phyloP scores from a whole-genome alignment of 2,329 filamentous ascomycete genomes.

The Thermomyces lanuginosus region DNA sequence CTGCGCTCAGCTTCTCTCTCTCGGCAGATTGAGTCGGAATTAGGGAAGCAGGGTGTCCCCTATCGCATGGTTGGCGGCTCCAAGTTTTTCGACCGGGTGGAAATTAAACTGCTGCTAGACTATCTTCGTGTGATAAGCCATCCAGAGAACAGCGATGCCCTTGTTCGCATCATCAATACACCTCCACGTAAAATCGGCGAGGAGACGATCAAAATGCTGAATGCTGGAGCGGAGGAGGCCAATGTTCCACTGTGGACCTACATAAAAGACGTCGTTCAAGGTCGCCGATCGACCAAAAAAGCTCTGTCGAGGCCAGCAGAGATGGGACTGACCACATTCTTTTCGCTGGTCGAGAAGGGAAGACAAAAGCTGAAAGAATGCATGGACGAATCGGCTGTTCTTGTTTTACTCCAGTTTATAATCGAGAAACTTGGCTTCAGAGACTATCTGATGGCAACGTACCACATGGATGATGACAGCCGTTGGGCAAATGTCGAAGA shows the following conservation, averaged over 20 bases:
- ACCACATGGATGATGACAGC: conserved; percentile 58
- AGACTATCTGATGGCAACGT: conserved; percentile 53
- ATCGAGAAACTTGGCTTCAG: conserved; percentile 54
- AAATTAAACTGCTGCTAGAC: conserved; percentile 75
- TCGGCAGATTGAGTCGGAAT: conserved; percentile 64
- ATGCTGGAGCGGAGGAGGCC: conserved; percentile 58
- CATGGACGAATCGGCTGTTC: conserved; percentile 23
- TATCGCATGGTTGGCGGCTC: conserved; percentile 87
- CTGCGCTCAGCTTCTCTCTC: conserved; percentile 74
- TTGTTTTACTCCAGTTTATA: conserved; percentile 39
- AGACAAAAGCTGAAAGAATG: conserved; percentile 37
- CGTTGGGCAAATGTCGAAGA: conserved; percentile 84
- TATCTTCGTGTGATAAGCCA: conserved; percentile 76
- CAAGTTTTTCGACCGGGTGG: conserved; percentile 79
- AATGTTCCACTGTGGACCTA: conserved; percentile 60
- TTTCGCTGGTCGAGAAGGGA: conserved; percentile 43
- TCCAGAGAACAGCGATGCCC: conserved; percentile 70
- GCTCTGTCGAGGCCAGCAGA: conserved; percentile 40
- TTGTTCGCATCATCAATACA: conserved; percentile 69
- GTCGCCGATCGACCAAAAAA: conserved; percentile 33
- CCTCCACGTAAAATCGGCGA: conserved; percentile 71
- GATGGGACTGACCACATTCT: conserved; percentile 41
- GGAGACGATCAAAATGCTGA: conserved; percentile 52
- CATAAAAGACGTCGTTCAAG: conserved; percentile 44
- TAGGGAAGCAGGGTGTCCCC: conserved; percentile 65